Evolutionary conservation across 1,284 basidiomycete genomes (phyloP), one percentile per base, ranked within the genome.

Genomic region (Leccinum griseonigrum): DNA sequence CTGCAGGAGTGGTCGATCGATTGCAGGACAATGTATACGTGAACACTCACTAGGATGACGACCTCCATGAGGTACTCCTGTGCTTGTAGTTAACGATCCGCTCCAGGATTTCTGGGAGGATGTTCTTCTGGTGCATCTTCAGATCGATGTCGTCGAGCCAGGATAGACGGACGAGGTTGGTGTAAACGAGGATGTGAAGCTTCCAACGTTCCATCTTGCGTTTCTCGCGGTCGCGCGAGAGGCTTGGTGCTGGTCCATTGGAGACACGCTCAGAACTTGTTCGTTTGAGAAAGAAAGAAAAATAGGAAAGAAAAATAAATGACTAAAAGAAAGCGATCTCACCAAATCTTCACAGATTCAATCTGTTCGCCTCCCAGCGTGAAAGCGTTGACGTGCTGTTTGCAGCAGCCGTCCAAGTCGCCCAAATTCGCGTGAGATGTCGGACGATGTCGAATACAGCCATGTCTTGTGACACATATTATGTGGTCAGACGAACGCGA

Each of bases 61-160:
- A 97, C 95, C 76, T 98, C 95, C 95, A 97, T 98, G 50, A 98
- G 78, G 75, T 98, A 98, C 72, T 98, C 95, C 75, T 98, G 96
- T 0, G 95, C 96, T 96, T 96, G 79, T 95, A 98, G 71, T 90
- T 95, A 65, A 98, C 95, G 54, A 97, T 91, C 76, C 97, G 95
- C 77, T 98, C 94, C 55, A 98, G 77, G 59, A 98, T 87, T 62
- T 90, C 91, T 0, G 96, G 95, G 10, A 98, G 83, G 63, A 98
- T 98, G 43, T 76, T 86, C 53, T 76, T 81, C 74, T 88, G 85
- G 77, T 97, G 97, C 85, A 96, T 88, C 40, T 91, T 88, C 62
- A 98, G 79, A 75, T 97, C 95, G 63, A 98, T 95, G 14, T 95
- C 95, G 62, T 98, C 95, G 52, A 98, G 83, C 73, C 97, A 94